Base-by-base conservation (phyloP, 345 rosid species). In the Eucalyptus regnans region DNA sequence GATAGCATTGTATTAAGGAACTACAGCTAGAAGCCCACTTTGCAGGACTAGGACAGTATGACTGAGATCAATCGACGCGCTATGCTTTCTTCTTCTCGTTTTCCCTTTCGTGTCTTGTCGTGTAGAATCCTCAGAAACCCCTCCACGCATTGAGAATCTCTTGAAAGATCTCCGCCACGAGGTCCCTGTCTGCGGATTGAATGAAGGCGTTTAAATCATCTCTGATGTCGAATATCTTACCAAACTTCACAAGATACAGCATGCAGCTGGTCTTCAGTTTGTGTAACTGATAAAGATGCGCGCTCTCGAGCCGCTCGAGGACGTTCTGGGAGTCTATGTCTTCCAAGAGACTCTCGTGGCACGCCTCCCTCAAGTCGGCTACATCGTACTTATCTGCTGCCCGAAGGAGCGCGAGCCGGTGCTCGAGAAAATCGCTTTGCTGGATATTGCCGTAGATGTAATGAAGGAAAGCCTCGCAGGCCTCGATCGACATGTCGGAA, bases 361-460 rank as follows among this genome's bases (percentile, higher is more conserved):
- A 97, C 1, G 95, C 98, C 86, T 97, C 98, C 92, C 95, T 97
- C 88, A 97, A 68, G 93, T 97, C 98, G 6, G 91, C 87, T 12
- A 97, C 91, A 50, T 96, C 97, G 50, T 97, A 97, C 88, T 96
- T 97, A 90, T 97, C 99, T 37, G 99, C 98, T 58, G 98, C 99
- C 22, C 90, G 91, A 81, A 97, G 95, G 58, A 96, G 98, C 7
- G 96, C 92, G 86, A 96, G 90, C 27, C 99, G 94, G 92, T 96
- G 98, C 84, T 89, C 89, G 8, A 95, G 94, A 88, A 97, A 97
- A 60, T 98, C 96, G 66, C 94, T 92, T 31, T 93, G 95, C 68
- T 94, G 89, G 86, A 96, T 95, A 90, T 91, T 95, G 27, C 99
- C 99, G 18, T 98, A 98, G 46, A 97, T 92, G 90, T 96, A 98